These are phyloP conservation scores for Coniochaeta pulveracea DNA, from an alignment of 2,329 filamentous ascomycete species.

Conservation along the genomic window DNA sequence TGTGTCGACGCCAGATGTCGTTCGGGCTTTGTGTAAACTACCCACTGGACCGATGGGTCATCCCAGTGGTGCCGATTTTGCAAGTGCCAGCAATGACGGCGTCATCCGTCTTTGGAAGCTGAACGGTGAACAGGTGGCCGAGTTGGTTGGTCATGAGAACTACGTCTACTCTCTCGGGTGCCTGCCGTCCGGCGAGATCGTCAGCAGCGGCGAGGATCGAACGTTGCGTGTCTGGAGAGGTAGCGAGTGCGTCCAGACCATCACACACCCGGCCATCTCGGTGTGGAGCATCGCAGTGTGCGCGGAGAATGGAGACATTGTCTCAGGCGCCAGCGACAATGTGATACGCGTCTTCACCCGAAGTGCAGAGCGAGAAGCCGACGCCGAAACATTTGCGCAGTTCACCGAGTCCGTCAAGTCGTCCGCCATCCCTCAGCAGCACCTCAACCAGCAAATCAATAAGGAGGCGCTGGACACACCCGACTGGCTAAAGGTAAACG, in stretches of 20 bases:
- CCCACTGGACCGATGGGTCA: slow-evolving; percentile 46
- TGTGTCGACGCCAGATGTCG: slow-evolving; percentile 64
- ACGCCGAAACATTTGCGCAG: slow-evolving; percentile 52
- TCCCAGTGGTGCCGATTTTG: slow-evolving; percentile 79
- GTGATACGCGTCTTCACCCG: slow-evolving; percentile 77
- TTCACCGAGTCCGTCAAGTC: slow-evolving; percentile 77
- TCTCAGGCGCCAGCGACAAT: slow-evolving; percentile 85
- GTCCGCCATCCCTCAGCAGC: slow-evolving; percentile 80
- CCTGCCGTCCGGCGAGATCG: slow-evolving; percentile 73
- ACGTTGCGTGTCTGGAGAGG: slow-evolving; percentile 84
- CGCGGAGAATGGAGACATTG: slow-evolving; percentile 75
- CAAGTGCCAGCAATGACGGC: slow-evolving; percentile 88
- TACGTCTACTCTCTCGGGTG: slow-evolving; percentile 83
- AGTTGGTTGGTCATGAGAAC: slow-evolving; percentile 80
- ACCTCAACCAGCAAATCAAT: slow-evolving; percentile 64
- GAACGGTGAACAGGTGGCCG: slow-evolving; percentile 62
- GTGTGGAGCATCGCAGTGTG: slow-evolving; percentile 90
- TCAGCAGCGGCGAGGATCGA: slow-evolving; percentile 89
- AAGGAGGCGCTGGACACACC: slow-evolving; percentile 86
- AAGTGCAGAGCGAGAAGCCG: slow-evolving; percentile 56
- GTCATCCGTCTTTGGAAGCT: slow-evolving; percentile 80
- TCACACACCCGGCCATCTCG: slow-evolving; percentile 92
- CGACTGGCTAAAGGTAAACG: slow-evolving; percentile 70
- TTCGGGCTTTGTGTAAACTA: slow-evolving; percentile 80
- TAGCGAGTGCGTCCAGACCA: slow-evolving; percentile 78